Percentiles rank a stretch among this genome's conserved stretches.
phyloP scores from a whole-genome alignment of 73 alveolate genomes.

The Uronychia binucleata region DNA sequence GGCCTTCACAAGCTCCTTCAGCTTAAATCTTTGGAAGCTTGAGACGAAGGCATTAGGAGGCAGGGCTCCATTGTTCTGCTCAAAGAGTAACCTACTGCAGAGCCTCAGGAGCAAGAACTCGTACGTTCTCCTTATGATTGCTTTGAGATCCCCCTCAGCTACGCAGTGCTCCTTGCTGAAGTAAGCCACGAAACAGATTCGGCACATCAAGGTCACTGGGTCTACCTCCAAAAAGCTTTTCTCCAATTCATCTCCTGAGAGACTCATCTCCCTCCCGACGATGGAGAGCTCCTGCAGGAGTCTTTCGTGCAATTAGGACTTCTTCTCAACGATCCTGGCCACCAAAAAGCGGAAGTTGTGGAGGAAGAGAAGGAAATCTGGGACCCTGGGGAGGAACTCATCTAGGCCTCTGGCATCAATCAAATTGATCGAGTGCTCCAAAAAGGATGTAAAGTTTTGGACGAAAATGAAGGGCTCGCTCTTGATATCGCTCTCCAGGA shows the following conservation, averaged over 20 bases:
- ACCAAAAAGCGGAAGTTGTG: too few relatives aligned
- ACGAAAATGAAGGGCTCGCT: slow-evolving; percentile 11
- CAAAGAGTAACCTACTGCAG: background rate
- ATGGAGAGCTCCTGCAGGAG: background rate
- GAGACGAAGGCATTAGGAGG: background rate
- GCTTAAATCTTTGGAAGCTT: background rate
- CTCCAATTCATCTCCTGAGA: background rate
- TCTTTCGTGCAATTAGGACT: background rate
- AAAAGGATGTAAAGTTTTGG: background rate
- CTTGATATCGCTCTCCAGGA: slow-evolving; percentile 19
- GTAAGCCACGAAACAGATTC: too few relatives aligned
- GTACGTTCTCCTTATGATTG: background rate
- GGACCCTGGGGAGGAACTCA: slow-evolving; percentile 11
- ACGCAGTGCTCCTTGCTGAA: background rate
- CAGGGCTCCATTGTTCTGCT: background rate
- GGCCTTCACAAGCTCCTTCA: background rate
- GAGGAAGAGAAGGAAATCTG: background rate
- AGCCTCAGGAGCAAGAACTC: background rate
- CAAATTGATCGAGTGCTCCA: slow-evolving; percentile 19
- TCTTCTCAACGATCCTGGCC: background rate
- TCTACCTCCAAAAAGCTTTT: background rate
- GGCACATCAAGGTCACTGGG: too few relatives aligned
- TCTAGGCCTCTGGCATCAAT: slow-evolving; percentile 27
- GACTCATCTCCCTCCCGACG: background rate
- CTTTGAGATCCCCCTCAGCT: background rate